A percentile compares a stretch with the other conserved stretches of the same genome.
phyloP scores from a whole-genome alignment of 768 basidiomycete species.

The Boletus reticulatus region DNA sequence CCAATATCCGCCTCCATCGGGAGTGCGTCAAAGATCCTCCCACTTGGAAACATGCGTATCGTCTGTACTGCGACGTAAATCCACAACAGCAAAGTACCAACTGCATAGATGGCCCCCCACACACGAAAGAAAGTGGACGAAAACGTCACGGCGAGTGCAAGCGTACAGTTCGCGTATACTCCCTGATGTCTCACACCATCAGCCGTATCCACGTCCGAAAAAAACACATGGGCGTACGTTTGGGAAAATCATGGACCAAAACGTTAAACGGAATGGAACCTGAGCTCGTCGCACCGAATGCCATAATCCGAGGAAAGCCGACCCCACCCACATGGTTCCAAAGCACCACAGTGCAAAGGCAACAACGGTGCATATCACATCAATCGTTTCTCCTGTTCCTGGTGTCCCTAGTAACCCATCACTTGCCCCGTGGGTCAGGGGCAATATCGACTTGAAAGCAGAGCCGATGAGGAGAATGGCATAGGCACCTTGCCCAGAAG shows the following conservation, averaged over 20 bases:
- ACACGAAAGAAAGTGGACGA: slow-evolving; percentile 55
- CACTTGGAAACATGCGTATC: slow-evolving; percentile 29
- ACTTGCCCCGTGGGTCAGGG: slow-evolving; percentile 33
- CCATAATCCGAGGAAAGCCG: slow-evolving; percentile 49
- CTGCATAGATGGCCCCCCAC: slow-evolving; percentile 55
- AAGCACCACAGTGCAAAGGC: slow-evolving; percentile 60
- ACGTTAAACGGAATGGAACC: slow-evolving; percentile 53
- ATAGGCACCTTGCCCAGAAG: slow-evolving; percentile 66
- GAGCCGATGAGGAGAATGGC: slow-evolving; percentile 56
- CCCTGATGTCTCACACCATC: slow-evolving; percentile 34
- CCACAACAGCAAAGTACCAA: slow-evolving; percentile 53
- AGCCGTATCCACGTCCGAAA: background rate
- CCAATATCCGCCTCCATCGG: slow-evolving; percentile 35
- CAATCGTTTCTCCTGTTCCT: slow-evolving; percentile 39
- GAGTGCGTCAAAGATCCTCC: slow-evolving; percentile 44
- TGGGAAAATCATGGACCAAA: slow-evolving; percentile 73
- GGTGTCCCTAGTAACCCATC: slow-evolving; percentile 34
- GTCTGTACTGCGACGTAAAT: slow-evolving; percentile 45
- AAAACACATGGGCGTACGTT: slow-evolving; percentile 42
- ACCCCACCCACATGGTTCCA: slow-evolving; percentile 61
- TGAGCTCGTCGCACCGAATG: slow-evolving; percentile 39
- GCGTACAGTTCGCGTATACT: slow-evolving; percentile 67
- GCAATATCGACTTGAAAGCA: slow-evolving; percentile 39
- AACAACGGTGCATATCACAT: slow-evolving; percentile 45
- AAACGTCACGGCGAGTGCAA: slow-evolving; percentile 48